Evolutionary conservation across 805 yeast genomes (phyloP), one percentile per base, ranked within the genome.

Genomic region (Candida coquimbonensis): DNA sequence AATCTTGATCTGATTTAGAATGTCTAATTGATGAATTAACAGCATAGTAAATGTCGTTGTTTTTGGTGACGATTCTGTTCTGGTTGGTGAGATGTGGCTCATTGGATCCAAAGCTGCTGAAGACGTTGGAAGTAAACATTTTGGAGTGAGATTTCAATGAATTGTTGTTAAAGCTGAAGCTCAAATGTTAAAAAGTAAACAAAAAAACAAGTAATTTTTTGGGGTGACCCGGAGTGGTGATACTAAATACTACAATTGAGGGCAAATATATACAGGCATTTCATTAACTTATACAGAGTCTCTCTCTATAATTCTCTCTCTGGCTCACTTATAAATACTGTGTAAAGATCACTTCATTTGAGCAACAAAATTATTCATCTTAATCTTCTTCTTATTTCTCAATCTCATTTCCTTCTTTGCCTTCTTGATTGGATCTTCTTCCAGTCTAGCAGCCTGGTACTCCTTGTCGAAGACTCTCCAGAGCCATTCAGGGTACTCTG

Each of bases 401-500:
- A 75, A 74, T 60, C 90, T 77, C 55, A 88, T 70, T 57, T 78
- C 76, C 61, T 77, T 85, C 60, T 84, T 78, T 64, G 91, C 86
- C 53, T 73, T 73, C 67, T 75, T 75, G 42, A 81, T 72, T 36
- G 87, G 87, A 46, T 78, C 78, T 24, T 70, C 71, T 42, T 76
- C 80, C 35, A 83, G 70, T 53, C 75, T 70, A 26, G 70, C 75
- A 46, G 73, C 69, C 57, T 78, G 81, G n/a, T 76, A 76, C 35
- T 76, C 75, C 43, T 75, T 69, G 63, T 90, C 95, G 31, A 89
- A 74, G 40, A 87, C 70, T 6, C 75, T 78, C 98, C 98, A 93
- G 44, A 91, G 73, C 99, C 99, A 91, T 39, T 75, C 86, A 6
- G 99, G 99, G 61, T 91, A 91, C 57, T 90, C 96, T 35, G 71